Percentiles rank a stretch among this genome's conserved stretches.
Evolutionary conservation across 352 stramenopile species (phyloP).

Genomic region (Phytophthora ramorum): DNA sequence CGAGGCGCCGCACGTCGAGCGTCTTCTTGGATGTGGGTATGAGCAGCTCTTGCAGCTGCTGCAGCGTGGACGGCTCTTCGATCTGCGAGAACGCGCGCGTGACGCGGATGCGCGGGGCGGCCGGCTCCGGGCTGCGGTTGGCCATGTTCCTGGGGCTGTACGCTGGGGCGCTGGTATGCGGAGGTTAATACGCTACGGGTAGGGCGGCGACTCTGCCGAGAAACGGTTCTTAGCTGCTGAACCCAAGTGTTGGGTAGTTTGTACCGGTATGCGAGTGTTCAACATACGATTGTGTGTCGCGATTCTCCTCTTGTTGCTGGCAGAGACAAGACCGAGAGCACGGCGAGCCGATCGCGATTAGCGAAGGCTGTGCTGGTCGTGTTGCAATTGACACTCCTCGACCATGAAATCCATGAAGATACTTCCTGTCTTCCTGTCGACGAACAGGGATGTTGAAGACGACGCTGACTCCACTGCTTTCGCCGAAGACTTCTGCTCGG

Average conservation of each 20-base stretch:
- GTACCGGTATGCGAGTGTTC: neutral
- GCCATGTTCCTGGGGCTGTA: constrained; percentile 8
- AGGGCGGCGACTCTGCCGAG: constrained; percentile 7
- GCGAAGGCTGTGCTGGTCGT: no score
- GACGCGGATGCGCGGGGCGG: constrained; percentile 32
- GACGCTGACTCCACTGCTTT: no score
- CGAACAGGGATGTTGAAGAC: no score
- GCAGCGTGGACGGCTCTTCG: constrained; percentile 51
- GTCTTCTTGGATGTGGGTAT: constrained; percentile 47
- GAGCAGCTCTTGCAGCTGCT: constrained; percentile 35
- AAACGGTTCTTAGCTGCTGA: neutral
- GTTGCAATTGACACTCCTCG: no score
- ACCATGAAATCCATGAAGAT: no score
- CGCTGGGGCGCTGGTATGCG: no score
- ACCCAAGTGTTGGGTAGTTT: neutral
- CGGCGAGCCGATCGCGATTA: no score
- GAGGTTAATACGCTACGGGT: neutral
- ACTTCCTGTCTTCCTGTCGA: no score
- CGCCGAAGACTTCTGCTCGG: no score
- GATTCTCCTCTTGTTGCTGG: no score
- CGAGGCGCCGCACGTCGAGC: constrained; percentile 63
- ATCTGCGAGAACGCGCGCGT: constrained; percentile 75
- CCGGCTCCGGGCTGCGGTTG: constrained; percentile 1
- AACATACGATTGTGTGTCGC: neutral
- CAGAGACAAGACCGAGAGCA: no score